phyloP scores from a whole-genome alignment of 1,139 yeast genomes.

The Lodderomyces beijingensis region DNA sequence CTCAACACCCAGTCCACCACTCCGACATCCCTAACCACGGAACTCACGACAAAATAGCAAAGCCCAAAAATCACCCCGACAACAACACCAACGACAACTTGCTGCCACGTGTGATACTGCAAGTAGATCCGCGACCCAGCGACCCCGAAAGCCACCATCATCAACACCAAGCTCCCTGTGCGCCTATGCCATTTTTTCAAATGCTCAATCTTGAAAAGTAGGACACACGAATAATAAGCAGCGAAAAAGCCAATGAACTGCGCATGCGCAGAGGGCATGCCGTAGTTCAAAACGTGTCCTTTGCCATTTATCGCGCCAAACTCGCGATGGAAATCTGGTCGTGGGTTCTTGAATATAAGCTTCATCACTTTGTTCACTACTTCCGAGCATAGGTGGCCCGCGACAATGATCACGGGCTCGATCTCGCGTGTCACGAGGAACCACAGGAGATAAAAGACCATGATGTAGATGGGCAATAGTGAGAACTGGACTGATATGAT shows the following conservation, averaged over 20 bases:
- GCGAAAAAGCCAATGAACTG: conserved; percentile 91
- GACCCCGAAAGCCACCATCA: conserved; percentile 43
- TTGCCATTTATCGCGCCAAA: conserved; percentile 45
- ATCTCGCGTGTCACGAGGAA: conserved; percentile 77
- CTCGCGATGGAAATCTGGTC: conserved; percentile 63
- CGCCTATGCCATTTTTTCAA: conserved; percentile 19
- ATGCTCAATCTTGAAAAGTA: conserved; percentile 26
- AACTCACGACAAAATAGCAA: conserved; percentile 50
- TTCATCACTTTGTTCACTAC: conserved; percentile 67
- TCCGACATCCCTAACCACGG: conserved; percentile 55
- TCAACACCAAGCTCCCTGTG: conserved; percentile 21
- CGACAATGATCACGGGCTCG: conserved; percentile 78
- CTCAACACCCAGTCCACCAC: conserved; percentile 53
- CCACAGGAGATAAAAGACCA: conserved; percentile 82
- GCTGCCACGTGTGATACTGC: conserved; percentile 68
- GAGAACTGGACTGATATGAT: conserved; percentile 67
- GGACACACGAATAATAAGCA: conserved; percentile 51
- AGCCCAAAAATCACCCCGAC: conserved; percentile 61
- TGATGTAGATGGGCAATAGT: conserved; percentile 73
- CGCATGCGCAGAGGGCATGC: conserved; percentile 97
- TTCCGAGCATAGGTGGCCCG: conserved; percentile 83
- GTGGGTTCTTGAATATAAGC: conserved; percentile 57
- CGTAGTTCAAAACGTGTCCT: conserved; percentile 55
- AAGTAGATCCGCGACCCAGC: conserved; percentile 75
- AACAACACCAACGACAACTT: conserved; percentile 68